Conservation (phyloP, 2,329 filamentous ascomycete species). For the Helminthosporium solani region DNA sequence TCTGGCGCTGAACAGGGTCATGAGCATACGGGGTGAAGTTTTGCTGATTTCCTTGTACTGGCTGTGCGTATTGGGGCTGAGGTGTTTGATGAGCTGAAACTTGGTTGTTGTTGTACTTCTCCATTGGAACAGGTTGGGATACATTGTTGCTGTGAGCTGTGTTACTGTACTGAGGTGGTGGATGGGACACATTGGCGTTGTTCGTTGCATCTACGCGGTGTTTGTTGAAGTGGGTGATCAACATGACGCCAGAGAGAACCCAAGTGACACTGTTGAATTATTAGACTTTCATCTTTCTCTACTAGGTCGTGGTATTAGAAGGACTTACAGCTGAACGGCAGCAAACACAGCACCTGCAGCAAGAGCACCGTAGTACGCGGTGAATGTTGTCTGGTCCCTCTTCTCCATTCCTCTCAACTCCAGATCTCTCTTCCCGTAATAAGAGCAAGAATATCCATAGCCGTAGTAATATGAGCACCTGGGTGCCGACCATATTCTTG, state of each 20-base stretch:
- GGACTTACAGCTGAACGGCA: conserved; percentile 29
- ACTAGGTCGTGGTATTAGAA: not conserved
- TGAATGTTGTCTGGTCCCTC: conserved; percentile 16
- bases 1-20: conserved; percentile 10
- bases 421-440: conserved; percentile 8
- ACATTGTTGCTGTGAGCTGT: conserved; percentile 3
- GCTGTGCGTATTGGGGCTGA: conserved; percentile 3
- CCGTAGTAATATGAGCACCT: conserved; percentile 10
- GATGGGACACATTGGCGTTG: not conserved
- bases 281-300: not conserved
- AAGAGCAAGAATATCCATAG: conserved; percentile 8
- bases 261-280: conserved; percentile 5
- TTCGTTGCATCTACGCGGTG: conserved; percentile 2
- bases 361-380: conserved; percentile 25
- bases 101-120: conserved; percentile 8
- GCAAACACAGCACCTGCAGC: conserved; percentile 27
- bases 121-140: conserved; percentile 6
- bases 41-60: conserved; percentile 4
- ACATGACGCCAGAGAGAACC: conserved; percentile 2
- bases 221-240: conserved; percentile 9
- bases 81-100: conserved; percentile 1
- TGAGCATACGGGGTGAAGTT: conserved; percentile 4
- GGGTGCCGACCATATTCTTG: conserved; percentile 18
- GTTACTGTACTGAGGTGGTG: conserved; percentile 6
- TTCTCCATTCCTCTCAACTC: conserved; percentile 1